Conservation (phyloP, 2,329 filamentous ascomycete species). For the Fusarium papillatum region DNA sequence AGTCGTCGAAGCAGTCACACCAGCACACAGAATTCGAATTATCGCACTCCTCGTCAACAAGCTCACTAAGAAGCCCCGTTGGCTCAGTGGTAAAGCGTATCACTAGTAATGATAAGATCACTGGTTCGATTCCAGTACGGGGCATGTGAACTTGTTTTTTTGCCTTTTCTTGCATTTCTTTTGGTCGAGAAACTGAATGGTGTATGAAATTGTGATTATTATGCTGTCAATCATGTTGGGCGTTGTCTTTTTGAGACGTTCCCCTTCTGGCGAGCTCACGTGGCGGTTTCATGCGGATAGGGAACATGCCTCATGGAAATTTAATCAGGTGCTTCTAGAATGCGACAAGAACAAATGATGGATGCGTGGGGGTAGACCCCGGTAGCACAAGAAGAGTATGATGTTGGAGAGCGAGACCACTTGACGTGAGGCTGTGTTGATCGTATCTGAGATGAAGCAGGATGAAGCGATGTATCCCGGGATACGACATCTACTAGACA, state of each 20-base stretch:
- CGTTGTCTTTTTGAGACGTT: not conserved
- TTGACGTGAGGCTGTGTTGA: not conserved
- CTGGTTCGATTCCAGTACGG: conserved; percentile 51
- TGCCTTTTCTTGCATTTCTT: not conserved
- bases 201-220: no score
- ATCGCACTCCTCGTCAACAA: fast-evolving
- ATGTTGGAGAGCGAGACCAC: not conserved
- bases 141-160: conserved; percentile 35
- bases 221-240: no score
- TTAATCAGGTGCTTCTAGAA: not conserved
- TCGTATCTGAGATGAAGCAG: not conserved
- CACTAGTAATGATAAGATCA: conserved; percentile 54
- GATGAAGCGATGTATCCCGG: not conserved
- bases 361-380: not conserved
- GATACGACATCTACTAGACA: not conserved
- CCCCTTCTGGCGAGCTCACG: not conserved
- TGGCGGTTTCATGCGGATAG: not conserved
- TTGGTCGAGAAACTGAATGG: no score
- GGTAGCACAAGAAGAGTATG: not conserved
- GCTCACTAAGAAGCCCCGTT: conserved; percentile 40
- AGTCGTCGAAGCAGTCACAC: not conserved
- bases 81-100: conserved; percentile 53
- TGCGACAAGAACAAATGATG: not conserved
- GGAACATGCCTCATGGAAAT: not conserved
- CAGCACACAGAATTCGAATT: not conserved